Evolutionary conservation across 1,284 basidiomycete genomes (phyloP).

Genomic region (Moesziomyces sp.): DNA sequence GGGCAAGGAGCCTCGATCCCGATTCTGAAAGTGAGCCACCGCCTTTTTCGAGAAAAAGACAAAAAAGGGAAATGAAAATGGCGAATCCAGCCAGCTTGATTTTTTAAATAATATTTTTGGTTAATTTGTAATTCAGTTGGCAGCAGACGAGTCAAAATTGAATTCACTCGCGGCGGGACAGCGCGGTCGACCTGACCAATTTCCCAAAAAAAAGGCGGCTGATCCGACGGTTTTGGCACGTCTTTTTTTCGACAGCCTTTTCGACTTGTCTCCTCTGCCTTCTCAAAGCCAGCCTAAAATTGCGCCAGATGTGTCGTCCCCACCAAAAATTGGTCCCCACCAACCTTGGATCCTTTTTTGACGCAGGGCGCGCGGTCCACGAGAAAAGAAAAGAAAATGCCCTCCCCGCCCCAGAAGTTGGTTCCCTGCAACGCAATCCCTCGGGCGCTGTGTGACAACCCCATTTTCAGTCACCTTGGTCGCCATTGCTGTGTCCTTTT

Average conservation of each 20-base stretch:
- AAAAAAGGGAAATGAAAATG: background rate
- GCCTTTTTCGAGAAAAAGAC: conserved; percentile 1
- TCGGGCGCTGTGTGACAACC: too few relatives aligned
- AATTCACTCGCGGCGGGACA: background rate
- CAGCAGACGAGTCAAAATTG: background rate
- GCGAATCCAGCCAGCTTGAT: background rate
- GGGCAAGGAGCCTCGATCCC: background rate
- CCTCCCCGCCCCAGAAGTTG: too few relatives aligned
- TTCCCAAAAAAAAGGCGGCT: background rate
- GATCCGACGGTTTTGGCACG: background rate
- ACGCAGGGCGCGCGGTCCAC: too few relatives aligned
- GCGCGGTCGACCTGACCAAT: background rate
- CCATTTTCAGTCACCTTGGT: too few relatives aligned
- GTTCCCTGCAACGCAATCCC: too few relatives aligned
- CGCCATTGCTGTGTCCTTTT: too few relatives aligned
- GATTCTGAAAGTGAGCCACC: background rate
- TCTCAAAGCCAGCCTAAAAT: too few relatives aligned
- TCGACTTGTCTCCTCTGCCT: background rate
- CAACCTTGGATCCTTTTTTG: too few relatives aligned
- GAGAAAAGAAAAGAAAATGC: too few relatives aligned
- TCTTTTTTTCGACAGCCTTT: background rate
- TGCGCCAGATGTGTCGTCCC: background rate
- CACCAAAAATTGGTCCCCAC: background rate
- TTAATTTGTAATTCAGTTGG: background rate
- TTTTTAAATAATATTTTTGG: background rate